These are phyloP conservation scores for Huiozyma naganishii DNA, from an alignment of 805 yeast species.

Conservation along the genomic window DNA sequence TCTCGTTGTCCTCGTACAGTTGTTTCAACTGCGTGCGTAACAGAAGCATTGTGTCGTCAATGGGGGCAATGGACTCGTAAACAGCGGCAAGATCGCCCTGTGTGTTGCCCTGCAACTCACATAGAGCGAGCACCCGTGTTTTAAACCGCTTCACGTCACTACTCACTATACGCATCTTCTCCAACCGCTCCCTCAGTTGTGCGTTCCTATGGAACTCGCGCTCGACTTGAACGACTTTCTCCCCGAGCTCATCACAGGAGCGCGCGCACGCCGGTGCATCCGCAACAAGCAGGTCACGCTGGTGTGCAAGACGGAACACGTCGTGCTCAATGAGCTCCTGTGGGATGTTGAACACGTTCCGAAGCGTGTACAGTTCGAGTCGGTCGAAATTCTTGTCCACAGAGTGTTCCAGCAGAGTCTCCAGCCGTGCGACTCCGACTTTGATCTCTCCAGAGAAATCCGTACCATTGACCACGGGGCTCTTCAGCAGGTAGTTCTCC, in stretches of 20 bases:
- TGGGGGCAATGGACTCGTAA: slow-evolving; percentile 16
- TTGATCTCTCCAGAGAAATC: slow-evolving; percentile 45
- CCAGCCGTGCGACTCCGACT: slow-evolving; percentile 72
- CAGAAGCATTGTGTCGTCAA: slow-evolving; percentile 21
- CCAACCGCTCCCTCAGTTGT: slow-evolving; percentile 11
- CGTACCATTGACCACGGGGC: slow-evolving; percentile 10
- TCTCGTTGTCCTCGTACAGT: slow-evolving; percentile 19
- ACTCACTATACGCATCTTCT: slow-evolving; percentile 10
- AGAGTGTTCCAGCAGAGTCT: slow-evolving; percentile 59
- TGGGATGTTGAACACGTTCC: slow-evolving; percentile 71
- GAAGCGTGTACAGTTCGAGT: slow-evolving; percentile 67
- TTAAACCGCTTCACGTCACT: slow-evolving; percentile 17
- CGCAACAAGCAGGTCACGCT: slow-evolving; percentile 37
- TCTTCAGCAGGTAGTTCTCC: slow-evolving; percentile 45
- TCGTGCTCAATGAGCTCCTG: slow-evolving; percentile 52
- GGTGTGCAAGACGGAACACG: slow-evolving; percentile 58
- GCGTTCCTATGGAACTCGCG: slow-evolving; percentile 11
- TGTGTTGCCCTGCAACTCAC: slow-evolving; percentile 3
- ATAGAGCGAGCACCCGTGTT: slow-evolving; percentile 3
- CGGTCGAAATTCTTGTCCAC: slow-evolving; percentile 79
- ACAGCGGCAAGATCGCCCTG: slow-evolving; percentile 4
- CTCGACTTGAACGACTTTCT: slow-evolving; percentile 16
- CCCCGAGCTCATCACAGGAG: slow-evolving; percentile 8
- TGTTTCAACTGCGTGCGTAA: slow-evolving; percentile 17
- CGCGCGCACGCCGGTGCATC: slow-evolving; percentile 5